These are phyloP conservation scores for Cyclostephanos invisitatus DNA, from an alignment of 108 stramenopile species.

Conservation along the genomic window DNA sequence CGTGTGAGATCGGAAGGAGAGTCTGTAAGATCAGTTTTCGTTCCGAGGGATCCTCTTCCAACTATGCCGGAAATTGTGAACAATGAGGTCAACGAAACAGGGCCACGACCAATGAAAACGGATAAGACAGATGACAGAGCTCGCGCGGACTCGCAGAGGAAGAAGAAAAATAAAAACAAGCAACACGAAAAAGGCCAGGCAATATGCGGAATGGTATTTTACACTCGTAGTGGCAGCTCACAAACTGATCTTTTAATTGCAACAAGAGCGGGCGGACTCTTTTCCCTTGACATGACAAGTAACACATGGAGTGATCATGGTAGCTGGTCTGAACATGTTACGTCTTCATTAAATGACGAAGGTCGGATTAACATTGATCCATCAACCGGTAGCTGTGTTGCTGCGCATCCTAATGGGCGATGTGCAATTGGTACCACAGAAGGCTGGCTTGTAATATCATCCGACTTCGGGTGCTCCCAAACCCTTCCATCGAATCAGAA, in stretches of 20 bases:
- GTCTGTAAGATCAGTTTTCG: conserved; percentile 7
- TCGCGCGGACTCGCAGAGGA: background rate
- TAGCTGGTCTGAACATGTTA: conserved; percentile 50
- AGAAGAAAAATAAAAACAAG: conserved; percentile 42
- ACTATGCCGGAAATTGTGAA: background rate
- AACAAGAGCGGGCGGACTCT: conserved; percentile 57
- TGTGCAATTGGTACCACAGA: conserved; percentile 59
- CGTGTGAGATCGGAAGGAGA: conserved; percentile 22
- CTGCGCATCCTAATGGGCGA: conserved; percentile 25
- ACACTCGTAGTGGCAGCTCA: conserved; percentile 3
- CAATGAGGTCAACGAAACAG: background rate
- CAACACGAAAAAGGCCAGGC: conserved; percentile 45
- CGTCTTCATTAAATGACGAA: conserved; percentile 8
- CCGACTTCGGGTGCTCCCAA: background rate
- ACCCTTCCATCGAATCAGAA: background rate
- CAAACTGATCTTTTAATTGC: conserved; percentile 46
- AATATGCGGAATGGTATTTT: conserved; percentile 66
- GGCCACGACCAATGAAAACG: background rate
- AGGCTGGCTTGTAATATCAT: conserved; percentile 54
- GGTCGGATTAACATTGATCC: conserved; percentile 33
- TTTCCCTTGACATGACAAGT: conserved; percentile 40
- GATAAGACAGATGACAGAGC: background rate
- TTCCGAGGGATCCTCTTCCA: conserved; percentile 19
- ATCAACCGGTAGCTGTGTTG: conserved; percentile 59
- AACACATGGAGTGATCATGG: conserved; percentile 41